phyloP scores from a whole-genome alignment of 2,329 filamentous ascomycete species.

The Aspergillus sp. region DNA sequence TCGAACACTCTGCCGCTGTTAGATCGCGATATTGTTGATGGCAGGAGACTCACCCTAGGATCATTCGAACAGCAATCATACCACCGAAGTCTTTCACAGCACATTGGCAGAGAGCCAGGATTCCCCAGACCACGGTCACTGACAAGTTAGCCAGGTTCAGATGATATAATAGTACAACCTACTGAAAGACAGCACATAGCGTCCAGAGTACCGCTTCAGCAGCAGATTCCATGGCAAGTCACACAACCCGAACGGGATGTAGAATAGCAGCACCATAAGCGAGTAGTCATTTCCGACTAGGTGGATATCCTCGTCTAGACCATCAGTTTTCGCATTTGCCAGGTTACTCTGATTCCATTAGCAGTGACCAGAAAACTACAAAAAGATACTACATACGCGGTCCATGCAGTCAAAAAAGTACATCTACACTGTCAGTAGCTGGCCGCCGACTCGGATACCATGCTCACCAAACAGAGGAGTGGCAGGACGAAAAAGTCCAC shows the following conservation, averaged over 20 bases:
- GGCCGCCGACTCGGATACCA: neutral
- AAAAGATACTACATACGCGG: constrained; percentile 19
- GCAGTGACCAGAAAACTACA: neutral
- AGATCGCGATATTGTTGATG: neutral
- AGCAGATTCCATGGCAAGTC: constrained; percentile 50
- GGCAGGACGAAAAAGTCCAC: constrained; percentile 49
- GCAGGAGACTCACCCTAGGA: constrained; percentile 27
- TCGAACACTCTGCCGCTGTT: constrained; percentile 39
- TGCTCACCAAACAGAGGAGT: constrained; percentile 42
- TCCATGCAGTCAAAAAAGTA: constrained; percentile 44
- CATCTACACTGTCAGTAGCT: constrained; percentile 26
- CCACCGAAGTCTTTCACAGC: constrained; percentile 52
- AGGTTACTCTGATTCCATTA: constrained; percentile 45
- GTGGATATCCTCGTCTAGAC: constrained; percentile 44
- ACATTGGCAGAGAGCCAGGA: constrained; percentile 49
- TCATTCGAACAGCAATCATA: constrained; percentile 53
- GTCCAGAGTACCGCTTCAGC: constrained; percentile 47
- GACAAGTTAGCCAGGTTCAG: constrained; percentile 42
- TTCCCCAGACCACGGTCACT: constrained; percentile 34
- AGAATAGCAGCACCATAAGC: constrained; percentile 50
- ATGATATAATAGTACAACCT: neutral
- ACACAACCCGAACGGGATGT: constrained; percentile 54
- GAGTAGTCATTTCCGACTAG: constrained; percentile 40
- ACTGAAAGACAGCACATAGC: constrained; percentile 41
- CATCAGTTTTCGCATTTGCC: constrained; percentile 51